Evolutionary conservation across 768 basidiomycete genomes (phyloP), one percentile per base, ranked within the genome.

Genomic region (Leccinum ochraceum): DNA sequence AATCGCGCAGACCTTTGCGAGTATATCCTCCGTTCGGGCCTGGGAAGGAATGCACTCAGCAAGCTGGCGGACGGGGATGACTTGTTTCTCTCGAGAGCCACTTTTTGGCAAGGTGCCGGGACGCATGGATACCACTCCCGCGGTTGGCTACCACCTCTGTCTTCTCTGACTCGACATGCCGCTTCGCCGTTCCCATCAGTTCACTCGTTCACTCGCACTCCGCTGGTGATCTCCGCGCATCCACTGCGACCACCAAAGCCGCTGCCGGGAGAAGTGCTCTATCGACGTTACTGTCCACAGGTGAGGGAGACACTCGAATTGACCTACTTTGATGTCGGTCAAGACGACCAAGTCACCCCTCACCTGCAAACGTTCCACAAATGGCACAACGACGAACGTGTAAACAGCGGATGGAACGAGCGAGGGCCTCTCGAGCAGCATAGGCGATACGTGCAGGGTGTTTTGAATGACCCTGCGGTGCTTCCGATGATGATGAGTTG

Each of bases 91-190:
- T 73, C 72, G 10, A 1, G 26, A 28, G 69, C 76, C 0, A 67
- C 79, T 0, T 83, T 83, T 67, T 83, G 82, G 82, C 81, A 82
- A 60, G 81, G 77, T 5, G 81, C 80, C 1, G 82, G 81, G 13
- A 77, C 76, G 6, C 69, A 56, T 2, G 68, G 68, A 7, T 68
- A 65, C 14, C 77, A 79, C 56, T 10, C 59, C 1, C 64, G 65
- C 24, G 70, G 73, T 22, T 78, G 76, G 76, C 53, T 77, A 9
- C 73, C 20, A 67, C 60, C 74, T 67, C 60, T 37, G 65, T 60
- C 79, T 67, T 71, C 68, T 68, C 20, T 64, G 66, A 52, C 68
- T 60, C n/a, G 62, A 59, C 20, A 60, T 61, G 34, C 69, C 60
- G n/a, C 46, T 28, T 60, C 63, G 1, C 61, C 69, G 14, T 80